A percentile compares a stretch with the other conserved stretches of the same genome.
Evolutionary conservation across 257 asterid genomes (phyloP).

Genomic region (Anisodus acutangulus): DNA sequence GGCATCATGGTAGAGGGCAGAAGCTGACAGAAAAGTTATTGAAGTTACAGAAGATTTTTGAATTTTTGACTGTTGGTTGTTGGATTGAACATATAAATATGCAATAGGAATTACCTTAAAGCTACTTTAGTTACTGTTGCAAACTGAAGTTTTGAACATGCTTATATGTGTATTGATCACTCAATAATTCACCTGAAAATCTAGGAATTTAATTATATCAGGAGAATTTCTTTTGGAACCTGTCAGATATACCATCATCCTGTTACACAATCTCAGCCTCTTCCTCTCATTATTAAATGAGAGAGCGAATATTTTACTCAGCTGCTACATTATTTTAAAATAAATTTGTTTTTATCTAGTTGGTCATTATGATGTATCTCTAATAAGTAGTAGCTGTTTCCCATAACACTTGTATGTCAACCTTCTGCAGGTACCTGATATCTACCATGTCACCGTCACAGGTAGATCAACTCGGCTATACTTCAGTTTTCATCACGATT

Average conservation of each 20-base stretch:
- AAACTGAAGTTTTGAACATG: neutral
- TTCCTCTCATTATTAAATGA: neutral
- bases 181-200: neutral
- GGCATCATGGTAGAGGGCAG: neutral
- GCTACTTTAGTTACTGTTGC: neutral
- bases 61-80: neutral
- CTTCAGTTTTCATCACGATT: neutral
- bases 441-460: conserved; percentile 88
- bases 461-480: conserved; percentile 41
- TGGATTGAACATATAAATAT: neutral
- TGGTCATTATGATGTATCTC: neutral
- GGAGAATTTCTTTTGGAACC: neutral
- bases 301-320: neutral
- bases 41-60: conserved; percentile 8
- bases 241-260: neutral
- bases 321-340: neutral
- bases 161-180: neutral
- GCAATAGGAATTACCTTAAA: neutral
- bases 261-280: conserved; percentile 3
- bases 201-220: neutral
- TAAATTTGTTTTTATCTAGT: neutral
- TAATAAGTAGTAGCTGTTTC: neutral
- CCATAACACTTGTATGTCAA: conserved; percentile 25
- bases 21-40: neutral
- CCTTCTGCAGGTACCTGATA: conserved; percentile 63